A percentile compares a stretch with the other conserved stretches of the same genome.
These are phyloP conservation scores for Papiliotrema fonsecae DNA, from an alignment of 1,284 basidiomycete genomes.

Conservation along the genomic window DNA sequence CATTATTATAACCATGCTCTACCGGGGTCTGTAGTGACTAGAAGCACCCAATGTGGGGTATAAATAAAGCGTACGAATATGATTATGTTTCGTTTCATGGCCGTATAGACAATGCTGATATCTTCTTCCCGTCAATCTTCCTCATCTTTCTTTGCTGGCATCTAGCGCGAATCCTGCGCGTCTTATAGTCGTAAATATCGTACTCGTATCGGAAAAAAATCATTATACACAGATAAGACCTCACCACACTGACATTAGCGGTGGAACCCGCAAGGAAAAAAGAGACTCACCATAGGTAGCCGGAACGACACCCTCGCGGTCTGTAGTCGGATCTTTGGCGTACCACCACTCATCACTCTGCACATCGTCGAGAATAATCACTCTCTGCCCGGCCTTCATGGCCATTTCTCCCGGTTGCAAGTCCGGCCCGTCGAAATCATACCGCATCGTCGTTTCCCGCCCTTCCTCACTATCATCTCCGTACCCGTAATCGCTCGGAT, in stretches of 20 bases:
- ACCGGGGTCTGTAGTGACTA: too few relatives aligned
- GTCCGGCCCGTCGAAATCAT: constrained; percentile 39
- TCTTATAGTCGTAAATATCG: neutral
- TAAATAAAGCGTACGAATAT: too few relatives aligned
- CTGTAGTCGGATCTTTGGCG: constrained; percentile 68
- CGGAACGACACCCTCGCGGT: constrained; percentile 79
- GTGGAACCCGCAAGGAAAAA: neutral
- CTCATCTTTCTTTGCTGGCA: too few relatives aligned
- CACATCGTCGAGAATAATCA: constrained; percentile 39
- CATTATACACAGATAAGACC: neutral
- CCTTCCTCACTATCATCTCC: constrained; percentile 54
- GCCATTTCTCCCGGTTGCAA: constrained; percentile 41
- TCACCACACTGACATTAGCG: constrained; percentile 1
- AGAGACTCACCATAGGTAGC: constrained; percentile 60
- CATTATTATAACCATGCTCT: too few relatives aligned
- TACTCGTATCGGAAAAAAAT: neutral
- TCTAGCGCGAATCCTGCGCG: neutral
- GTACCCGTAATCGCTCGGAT: constrained; percentile 42
- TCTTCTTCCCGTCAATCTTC: too few relatives aligned
- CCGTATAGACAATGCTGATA: too few relatives aligned
- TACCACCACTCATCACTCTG: constrained; percentile 76
- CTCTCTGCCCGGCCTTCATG: constrained; percentile 40
- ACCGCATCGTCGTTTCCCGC: constrained; percentile 43
- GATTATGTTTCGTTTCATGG: too few relatives aligned
- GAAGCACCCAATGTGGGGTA: too few relatives aligned